phyloP scores from a whole-genome alignment of 2,329 filamentous ascomycete genomes.

The Aspergillus hiratsukae region DNA sequence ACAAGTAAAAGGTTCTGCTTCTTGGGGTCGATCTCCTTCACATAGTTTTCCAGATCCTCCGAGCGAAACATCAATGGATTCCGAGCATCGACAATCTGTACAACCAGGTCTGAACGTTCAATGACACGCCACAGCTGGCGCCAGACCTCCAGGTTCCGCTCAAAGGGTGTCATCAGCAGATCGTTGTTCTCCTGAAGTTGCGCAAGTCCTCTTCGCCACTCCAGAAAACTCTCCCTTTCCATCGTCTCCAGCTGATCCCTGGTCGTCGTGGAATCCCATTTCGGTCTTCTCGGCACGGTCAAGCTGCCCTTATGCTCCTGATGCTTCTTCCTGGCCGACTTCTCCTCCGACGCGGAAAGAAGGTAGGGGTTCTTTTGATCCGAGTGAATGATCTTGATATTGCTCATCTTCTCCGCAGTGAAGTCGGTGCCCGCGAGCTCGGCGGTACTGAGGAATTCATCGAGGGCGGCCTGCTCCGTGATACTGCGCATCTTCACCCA shows the following conservation, averaged over 20 bases:
- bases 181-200: slow-evolving; percentile 93
- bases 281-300: slow-evolving; percentile 83
- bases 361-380: slow-evolving; percentile 96
- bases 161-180: slow-evolving; percentile 94
- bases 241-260: slow-evolving; percentile 71
- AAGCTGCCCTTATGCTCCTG: slow-evolving; percentile 71
- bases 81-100: slow-evolving; percentile 96
- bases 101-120: slow-evolving; percentile 88
- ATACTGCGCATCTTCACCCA: slow-evolving; percentile 99
- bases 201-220: slow-evolving; percentile 86
- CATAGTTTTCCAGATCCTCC: slow-evolving; percentile 88
- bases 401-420: slow-evolving; percentile 97
- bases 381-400: slow-evolving; percentile 96
- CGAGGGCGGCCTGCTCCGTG: slow-evolving; percentile 91
- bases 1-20: slow-evolving; percentile 91
- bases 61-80: slow-evolving; percentile 93
- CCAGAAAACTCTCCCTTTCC: slow-evolving; percentile 75
- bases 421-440: slow-evolving; percentile 98
- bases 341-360: slow-evolving; percentile 78
- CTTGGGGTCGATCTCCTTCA: slow-evolving; percentile 81
- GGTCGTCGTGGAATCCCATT: slow-evolving; percentile 84
- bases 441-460: slow-evolving; percentile 93
- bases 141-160: slow-evolving; percentile 97
- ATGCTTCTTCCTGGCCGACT: slow-evolving; percentile 72
- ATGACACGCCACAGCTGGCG: slow-evolving; percentile 97